phyloP scores from a whole-genome alignment of 352 stramenopile species.

The Phytophthora brassicae region DNA sequence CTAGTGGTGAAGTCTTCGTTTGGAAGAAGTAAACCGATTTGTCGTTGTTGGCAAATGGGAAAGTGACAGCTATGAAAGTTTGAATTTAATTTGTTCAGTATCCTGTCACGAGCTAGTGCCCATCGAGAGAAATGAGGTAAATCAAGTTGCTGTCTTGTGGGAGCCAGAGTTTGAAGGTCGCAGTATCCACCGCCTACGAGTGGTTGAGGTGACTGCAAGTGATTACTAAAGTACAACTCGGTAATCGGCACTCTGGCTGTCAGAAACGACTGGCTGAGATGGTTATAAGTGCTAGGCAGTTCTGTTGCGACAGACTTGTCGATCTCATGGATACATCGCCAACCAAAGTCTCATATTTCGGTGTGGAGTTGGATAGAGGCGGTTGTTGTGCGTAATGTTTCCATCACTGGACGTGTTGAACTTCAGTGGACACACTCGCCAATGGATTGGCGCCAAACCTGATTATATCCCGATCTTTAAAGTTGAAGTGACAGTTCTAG shows the following conservation, averaged over 20 bases:
- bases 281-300: too few species aligned
- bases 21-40: neutral
- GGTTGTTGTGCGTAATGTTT: too few species aligned
- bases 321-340: too few species aligned
- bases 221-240: neutral
- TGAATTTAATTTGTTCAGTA: neutral
- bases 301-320: too few species aligned
- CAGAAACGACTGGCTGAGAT: too few species aligned
- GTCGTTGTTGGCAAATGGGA: constrained; percentile 1
- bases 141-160: neutral
- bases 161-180: neutral
- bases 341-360: too few species aligned
- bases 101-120: neutral
- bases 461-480: neutral
- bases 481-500: neutral
- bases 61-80: neutral
- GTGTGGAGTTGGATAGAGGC: too few species aligned
- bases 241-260: neutral
- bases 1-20: neutral
- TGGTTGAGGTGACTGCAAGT: neutral
- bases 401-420: too few species aligned
- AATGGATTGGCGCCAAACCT: neutral
- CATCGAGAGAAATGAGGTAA: neutral
- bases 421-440: too few species aligned
- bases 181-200: too few species aligned